These are phyloP conservation scores for Ophiosphaerella narmari DNA, from an alignment of 2,329 filamentous ascomycete genomes.

Conservation along the genomic window DNA sequence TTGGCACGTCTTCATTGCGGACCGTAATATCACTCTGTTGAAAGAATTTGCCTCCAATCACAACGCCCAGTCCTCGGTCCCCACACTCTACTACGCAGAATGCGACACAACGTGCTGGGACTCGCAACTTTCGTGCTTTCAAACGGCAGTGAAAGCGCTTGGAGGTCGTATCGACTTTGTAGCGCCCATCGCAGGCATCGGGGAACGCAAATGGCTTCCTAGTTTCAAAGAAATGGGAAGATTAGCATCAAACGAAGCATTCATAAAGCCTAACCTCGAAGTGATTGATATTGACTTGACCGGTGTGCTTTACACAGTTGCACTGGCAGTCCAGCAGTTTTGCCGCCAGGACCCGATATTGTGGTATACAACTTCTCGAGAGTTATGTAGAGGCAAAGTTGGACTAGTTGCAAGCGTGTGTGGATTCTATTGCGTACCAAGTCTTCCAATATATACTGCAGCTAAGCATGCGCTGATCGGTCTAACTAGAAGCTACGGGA, in stretches of 20 bases:
- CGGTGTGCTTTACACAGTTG: conserved; percentile 50
- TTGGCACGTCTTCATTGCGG: conserved; percentile 57
- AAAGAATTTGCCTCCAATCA: conserved; percentile 27
- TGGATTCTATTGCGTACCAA: conserved; percentile 50
- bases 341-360: conserved; percentile 42
- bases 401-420: conserved; percentile 48
- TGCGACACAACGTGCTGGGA: conserved; percentile 45
- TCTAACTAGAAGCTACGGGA: conserved; percentile 49
- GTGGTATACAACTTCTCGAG: conserved; percentile 9
- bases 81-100: conserved; percentile 25
- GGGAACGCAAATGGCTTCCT: conserved; percentile 45
- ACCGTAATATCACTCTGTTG: conserved; percentile 35
- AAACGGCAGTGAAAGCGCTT: conserved; percentile 38
- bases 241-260: conserved; percentile 26
- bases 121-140: conserved; percentile 45
- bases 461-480: conserved; percentile 50
- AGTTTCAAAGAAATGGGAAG: conserved; percentile 1
- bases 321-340: conserved; percentile 52
- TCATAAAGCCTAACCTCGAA: conserved; percentile 46
- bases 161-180: conserved; percentile 48
- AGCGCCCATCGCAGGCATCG: conserved; percentile 49
- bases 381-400: conserved; percentile 43
- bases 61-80: conserved; percentile 6
- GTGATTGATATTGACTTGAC: conserved; percentile 49
- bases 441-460: conserved; percentile 51